Percentiles rank a stretch among this genome's conserved stretches.
Evolutionary conservation across 345 rosid genomes (phyloP).

Genomic region (Noccaea bulbosa): DNA sequence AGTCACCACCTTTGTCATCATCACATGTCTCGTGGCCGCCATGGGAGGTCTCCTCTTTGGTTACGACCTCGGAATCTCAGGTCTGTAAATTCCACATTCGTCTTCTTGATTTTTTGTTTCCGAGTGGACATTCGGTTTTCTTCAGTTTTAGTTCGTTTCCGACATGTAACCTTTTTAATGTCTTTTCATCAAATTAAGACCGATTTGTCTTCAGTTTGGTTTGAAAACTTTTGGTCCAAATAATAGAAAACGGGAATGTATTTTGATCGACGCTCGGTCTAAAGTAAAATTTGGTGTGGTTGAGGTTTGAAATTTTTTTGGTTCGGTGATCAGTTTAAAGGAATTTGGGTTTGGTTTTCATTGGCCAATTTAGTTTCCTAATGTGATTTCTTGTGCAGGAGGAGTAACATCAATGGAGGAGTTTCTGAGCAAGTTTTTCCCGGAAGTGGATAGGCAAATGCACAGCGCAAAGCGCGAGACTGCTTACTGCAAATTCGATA

Average conservation of each 20-base stretch:
- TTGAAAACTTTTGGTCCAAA: neutral
- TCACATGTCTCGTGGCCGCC: constrained; percentile 58
- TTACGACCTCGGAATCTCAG: constrained; percentile 63
- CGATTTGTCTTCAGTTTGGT: neutral
- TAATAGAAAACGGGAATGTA: no score
- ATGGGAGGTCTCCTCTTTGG: constrained; percentile 68
- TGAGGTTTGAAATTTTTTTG: no score
- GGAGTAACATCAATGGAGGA: constrained; percentile 65
- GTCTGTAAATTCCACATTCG: constrained; percentile 11
- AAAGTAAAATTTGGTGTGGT: no score
- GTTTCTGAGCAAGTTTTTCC: constrained; percentile 55
- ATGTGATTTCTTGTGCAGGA: constrained; percentile 34
- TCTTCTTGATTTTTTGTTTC: neutral
- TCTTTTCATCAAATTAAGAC: neutral
- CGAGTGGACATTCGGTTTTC: neutral
- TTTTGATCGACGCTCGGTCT: no score
- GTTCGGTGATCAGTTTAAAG: neutral
- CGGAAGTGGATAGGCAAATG: constrained; percentile 44
- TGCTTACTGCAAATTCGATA: constrained; percentile 60
- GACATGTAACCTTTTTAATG: neutral
- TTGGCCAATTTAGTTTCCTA: neutral
- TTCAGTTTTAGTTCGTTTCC: constrained; percentile 8
- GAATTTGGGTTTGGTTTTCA: neutral
- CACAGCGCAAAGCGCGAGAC: constrained; percentile 32
- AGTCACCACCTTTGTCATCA: constrained; percentile 52